phyloP scores from a whole-genome alignment of 139 green algal species.

The Dunaliella sp. region DNA sequence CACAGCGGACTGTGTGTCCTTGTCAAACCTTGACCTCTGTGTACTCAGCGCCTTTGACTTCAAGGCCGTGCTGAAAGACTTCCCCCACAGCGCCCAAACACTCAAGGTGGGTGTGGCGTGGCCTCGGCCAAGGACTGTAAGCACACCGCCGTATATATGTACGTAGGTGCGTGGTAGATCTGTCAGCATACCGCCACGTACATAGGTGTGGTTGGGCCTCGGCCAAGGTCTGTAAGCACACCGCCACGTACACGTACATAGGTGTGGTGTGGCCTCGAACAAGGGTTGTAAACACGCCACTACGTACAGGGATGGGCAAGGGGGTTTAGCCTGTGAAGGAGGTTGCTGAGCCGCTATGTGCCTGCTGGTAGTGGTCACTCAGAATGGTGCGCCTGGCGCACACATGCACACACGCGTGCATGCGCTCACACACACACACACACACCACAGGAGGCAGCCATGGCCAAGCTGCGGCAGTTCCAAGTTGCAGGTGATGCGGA shows the following conservation, averaged over 20 bases:
- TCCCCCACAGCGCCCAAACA: slow-evolving; percentile 26
- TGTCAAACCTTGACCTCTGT: slow-evolving; percentile 44
- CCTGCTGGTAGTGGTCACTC: too few relatives aligned
- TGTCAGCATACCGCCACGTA: not conserved
- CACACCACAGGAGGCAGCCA: slow-evolving; percentile 1
- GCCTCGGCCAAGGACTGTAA: not conserved
- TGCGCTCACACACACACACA: not conserved
- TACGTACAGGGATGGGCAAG: too few relatives aligned
- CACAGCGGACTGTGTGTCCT: slow-evolving; percentile 36
- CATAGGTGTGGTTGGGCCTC: not conserved
- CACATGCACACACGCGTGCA: not conserved
- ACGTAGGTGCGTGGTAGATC: not conserved
- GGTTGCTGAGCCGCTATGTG: too few relatives aligned
- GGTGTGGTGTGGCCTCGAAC: not conserved
- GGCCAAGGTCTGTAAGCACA: not conserved
- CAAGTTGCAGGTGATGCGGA: slow-evolving; percentile 15
- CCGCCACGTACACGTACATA: not conserved
- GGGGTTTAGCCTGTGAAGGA: too few relatives aligned
- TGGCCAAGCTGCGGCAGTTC: slow-evolving; percentile 17
- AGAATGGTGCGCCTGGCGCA: too few relatives aligned
- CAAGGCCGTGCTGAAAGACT: slow-evolving; percentile 42
- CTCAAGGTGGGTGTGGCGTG: slow-evolving; percentile 18
- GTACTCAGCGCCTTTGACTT: slow-evolving; percentile 39
- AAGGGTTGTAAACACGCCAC: too few relatives aligned
- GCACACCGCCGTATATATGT: not conserved